Evolutionary conservation across 1,139 yeast species (phyloP).

Genomic region (Saccharomyces hybrid): DNA sequence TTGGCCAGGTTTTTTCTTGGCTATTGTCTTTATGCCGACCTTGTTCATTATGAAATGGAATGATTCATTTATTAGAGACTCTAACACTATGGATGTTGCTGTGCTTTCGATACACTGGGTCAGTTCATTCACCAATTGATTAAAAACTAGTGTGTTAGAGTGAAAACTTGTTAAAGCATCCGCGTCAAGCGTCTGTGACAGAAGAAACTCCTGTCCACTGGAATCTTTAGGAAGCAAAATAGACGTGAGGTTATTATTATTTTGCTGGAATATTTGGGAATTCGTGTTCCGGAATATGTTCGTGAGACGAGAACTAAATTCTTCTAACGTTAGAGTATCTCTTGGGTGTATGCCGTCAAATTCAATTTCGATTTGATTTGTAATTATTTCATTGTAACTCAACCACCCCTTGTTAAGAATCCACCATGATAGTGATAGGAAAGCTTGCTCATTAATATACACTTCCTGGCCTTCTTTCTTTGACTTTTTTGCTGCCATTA

Average conservation of each 20-base stretch:
- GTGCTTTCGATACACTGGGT: conserved; percentile 32
- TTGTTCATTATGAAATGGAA: conserved; percentile 24
- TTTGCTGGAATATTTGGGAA: conserved; percentile 31
- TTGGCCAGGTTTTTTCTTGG: conserved; percentile 18
- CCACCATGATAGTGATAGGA: conserved; percentile 92
- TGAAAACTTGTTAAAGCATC: conserved; percentile 27
- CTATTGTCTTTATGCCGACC: neutral
- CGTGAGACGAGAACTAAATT: conserved; percentile 41
- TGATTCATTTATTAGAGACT: conserved; percentile 24
- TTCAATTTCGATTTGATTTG: conserved; percentile 49
- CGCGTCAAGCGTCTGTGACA: conserved; percentile 37
- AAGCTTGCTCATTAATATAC: conserved; percentile 61
- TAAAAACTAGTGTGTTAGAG: conserved; percentile 25
- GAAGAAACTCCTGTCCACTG: conserved; percentile 30
- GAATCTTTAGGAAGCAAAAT: conserved; percentile 30
- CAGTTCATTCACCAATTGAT: conserved; percentile 41
- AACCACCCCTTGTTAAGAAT: conserved; percentile 80
- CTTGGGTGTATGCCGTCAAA: conserved; percentile 65
- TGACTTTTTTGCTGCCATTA: conserved; percentile 14
- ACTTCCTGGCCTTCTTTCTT: conserved; percentile 13
- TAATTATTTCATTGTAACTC: conserved; percentile 47
- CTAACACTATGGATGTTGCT: conserved; percentile 24
- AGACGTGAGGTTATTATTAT: conserved; percentile 8
- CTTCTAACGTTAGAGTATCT: conserved; percentile 55
- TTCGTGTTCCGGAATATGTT: conserved; percentile 37